Percentiles rank a stretch among this genome's conserved stretches.
Conservation (phyloP, 2,329 filamentous ascomycete genomes). For the Chaetomium strumarium region DNA sequence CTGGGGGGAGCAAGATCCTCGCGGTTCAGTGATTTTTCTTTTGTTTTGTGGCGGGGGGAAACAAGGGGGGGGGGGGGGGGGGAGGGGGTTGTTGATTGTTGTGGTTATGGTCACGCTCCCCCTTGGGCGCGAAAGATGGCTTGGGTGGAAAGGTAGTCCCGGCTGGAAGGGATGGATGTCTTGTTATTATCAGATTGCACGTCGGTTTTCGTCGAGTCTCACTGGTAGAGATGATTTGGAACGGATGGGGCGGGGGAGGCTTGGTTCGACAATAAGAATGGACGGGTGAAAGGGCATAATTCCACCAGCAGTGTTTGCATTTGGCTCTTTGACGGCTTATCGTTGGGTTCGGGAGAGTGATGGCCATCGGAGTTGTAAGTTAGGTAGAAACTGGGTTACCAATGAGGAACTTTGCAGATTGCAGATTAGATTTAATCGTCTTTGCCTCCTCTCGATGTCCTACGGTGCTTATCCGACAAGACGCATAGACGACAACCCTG, state of each 20-base stretch:
- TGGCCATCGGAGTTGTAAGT: too few relatives aligned
- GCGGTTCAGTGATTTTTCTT: slow-evolving; percentile 38
- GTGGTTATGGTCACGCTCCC: not conserved
- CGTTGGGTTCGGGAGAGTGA: not conserved
- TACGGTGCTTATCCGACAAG: not conserved
- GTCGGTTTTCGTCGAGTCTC: not conserved
- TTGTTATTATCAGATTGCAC: slow-evolving; percentile 3
- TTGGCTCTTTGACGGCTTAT: too few relatives aligned
- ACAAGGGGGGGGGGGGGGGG: not conserved
- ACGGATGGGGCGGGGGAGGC: too few relatives aligned
- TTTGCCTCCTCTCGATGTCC: not conserved
- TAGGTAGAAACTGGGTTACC: too few relatives aligned
- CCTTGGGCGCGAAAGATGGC: not conserved
- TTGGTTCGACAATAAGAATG: not conserved
- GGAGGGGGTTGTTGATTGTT: not conserved
- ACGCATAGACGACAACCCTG: too few relatives aligned
- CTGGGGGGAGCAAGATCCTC: slow-evolving; percentile 41
- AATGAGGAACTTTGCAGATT: too few relatives aligned
- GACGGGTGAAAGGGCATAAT: not conserved
- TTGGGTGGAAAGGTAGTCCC: too few relatives aligned
- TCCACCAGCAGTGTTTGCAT: not conserved
- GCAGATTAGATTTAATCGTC: too few relatives aligned
- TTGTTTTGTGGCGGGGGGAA: not conserved
- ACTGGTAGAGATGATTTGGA: too few relatives aligned
- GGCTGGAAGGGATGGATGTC: too few relatives aligned